These are phyloP conservation scores for Paracoccidioides lutzii DNA, from an alignment of 2,329 filamentous ascomycete species.

Conservation along the genomic window DNA sequence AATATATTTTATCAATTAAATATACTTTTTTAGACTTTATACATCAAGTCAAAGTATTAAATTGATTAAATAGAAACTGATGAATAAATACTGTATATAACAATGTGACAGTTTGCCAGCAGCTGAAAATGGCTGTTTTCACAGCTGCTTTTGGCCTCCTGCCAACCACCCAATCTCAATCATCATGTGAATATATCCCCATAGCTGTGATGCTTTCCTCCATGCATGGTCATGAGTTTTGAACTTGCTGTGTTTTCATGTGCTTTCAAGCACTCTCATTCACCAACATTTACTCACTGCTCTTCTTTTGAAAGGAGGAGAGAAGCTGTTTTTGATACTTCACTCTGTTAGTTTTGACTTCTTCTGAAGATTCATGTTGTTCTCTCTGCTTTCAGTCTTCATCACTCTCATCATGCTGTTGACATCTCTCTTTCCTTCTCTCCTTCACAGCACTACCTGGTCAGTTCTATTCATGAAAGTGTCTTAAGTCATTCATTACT, in stretches of 20 bases:
- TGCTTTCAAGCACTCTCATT: not conserved
- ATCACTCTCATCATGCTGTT: not conserved
- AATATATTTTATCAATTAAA: too few relatives aligned
- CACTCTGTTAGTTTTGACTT: not conserved
- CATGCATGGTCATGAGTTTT: not conserved
- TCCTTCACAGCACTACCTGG: not conserved
- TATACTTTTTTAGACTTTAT: too few relatives aligned
- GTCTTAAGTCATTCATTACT: not conserved
- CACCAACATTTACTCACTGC: not conserved
- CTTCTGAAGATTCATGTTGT: slow-evolving; percentile 2
- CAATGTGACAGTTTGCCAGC: slow-evolving; percentile 14
- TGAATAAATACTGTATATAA: slow-evolving; percentile 2
- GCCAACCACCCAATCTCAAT: slow-evolving; percentile 11
- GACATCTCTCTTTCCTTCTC: not conserved
- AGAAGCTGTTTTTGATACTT: slow-evolving; percentile 4
- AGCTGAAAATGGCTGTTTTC: slow-evolving; percentile 11
- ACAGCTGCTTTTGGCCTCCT: slow-evolving; percentile 12
- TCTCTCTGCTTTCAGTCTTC: not conserved
- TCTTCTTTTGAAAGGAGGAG: not conserved
- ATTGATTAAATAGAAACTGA: too few relatives aligned
- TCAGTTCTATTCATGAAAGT: not conserved
- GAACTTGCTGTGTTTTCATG: not conserved
- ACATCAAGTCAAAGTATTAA: too few relatives aligned
- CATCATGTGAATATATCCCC: slow-evolving; percentile 9
- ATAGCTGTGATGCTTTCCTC: slow-evolving; percentile 6